Evolutionary conservation across 2,329 filamentous ascomycete species (phyloP).

Genomic region (Ambrosiella xylebori): DNA sequence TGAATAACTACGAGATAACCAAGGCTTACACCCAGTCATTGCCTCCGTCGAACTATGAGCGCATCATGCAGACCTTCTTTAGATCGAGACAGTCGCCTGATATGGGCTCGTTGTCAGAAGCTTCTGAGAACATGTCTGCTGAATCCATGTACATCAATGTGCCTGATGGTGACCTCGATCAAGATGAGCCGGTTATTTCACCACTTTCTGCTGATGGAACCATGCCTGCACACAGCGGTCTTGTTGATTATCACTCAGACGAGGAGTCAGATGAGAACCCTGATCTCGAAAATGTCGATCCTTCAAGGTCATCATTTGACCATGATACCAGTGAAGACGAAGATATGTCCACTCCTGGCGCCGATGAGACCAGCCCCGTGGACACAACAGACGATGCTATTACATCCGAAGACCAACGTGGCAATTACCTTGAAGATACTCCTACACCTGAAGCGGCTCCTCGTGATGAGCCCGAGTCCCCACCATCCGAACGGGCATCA

Average conservation of each 20-base stretch:
- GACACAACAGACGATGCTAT: background rate
- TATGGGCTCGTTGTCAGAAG: background rate
- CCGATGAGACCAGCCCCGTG: background rate
- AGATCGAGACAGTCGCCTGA: conserved; percentile 8
- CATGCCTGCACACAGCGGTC: conserved; percentile 45
- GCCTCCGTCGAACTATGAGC: conserved; percentile 7
- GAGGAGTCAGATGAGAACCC: conserved; percentile 50
- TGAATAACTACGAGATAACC: conserved; percentile 64
- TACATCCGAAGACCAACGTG: background rate
- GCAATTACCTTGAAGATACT: background rate
- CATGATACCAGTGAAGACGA: background rate
- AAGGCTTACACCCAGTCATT: conserved; percentile 37
- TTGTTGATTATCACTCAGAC: conserved; percentile 88
- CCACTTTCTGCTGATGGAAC: conserved; percentile 15
- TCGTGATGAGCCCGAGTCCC: background rate
- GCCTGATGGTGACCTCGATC: conserved; percentile 43
- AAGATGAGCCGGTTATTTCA: conserved; percentile 1
- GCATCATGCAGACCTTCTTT: conserved; percentile 6
- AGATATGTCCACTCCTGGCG: background rate
- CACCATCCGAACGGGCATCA: background rate
- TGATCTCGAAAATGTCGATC: conserved; percentile 31
- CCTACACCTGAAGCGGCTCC: background rate
- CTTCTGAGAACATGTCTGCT: background rate
- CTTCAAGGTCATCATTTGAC: conserved; percentile 14
- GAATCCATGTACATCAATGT: conserved; percentile 82